Base-by-base conservation (phyloP, 805 yeast genomes). In the Brettanomyces bruxellensis region DNA sequence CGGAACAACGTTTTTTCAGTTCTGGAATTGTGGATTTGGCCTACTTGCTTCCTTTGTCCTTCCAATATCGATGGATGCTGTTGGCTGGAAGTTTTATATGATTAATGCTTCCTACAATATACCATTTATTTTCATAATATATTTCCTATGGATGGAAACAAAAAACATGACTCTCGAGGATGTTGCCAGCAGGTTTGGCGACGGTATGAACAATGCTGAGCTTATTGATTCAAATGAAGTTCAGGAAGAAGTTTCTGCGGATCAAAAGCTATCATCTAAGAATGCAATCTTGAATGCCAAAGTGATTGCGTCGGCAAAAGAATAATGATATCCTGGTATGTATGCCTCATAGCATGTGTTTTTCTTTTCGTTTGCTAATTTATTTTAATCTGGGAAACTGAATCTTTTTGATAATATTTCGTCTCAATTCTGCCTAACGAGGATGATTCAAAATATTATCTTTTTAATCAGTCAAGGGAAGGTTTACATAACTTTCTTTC, bases 131-230 rank as follows among this genome's bases (percentile, higher is more conserved):
- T 46, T 47, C 3, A 18, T 52, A 25, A 41, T 54, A 11, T 45
- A 18, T 23, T 50, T 39, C 24, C 13, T 47, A 9, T 54, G 52
- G 51, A 65, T 66, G 44, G 72, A 68, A 49, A 68, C 71, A 4
- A 57, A 61, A 22, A 70, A 70, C n/a, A 54, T 59, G 44, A 57
- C 67, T 3, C 55, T 68, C 46, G 72, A 68, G 52, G 69, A 67
- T 50, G 66, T 68, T 45, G 64, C 64, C 38, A 39, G 41, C 12
- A 38, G 32, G 14, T 46, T 46, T 34, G 48, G 45, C 34, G 48
- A 46, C 28, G 41, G 25, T n/a, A 35, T 35, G 6, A 35, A 35
- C n/a, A 35, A 8, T 18, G 23, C 8, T 12, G 23, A 35, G 13
- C 14, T 35, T 12, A 18, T 35, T 8, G n/a, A 35, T 12, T n/a